Evolutionary conservation across 495 filamentous ascomycete genomes (phyloP).

Genomic region (Annulohypoxylon moriforme): DNA sequence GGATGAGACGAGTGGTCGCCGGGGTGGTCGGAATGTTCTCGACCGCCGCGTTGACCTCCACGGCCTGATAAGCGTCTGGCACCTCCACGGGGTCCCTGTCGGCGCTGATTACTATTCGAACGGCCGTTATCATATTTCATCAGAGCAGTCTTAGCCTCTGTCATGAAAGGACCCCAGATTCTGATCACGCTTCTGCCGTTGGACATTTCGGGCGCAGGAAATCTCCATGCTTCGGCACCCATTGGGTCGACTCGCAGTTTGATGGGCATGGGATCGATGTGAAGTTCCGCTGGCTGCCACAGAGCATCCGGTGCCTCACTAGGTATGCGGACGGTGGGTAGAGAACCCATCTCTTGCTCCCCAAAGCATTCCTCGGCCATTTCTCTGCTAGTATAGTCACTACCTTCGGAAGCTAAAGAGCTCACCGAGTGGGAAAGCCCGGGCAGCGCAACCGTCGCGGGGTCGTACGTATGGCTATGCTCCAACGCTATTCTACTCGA

Average conservation of each 20-base stretch:
- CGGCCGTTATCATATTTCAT: conserved; percentile 51
- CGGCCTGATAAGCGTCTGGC: conserved; percentile 42
- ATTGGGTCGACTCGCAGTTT: conserved; percentile 53
- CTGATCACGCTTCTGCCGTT: conserved; percentile 56
- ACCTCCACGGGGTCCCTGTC: conserved; percentile 49
- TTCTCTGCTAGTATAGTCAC: conserved; percentile 62
- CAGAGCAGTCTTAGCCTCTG: conserved; percentile 52
- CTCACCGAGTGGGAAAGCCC: conserved; percentile 38
- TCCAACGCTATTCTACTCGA: conserved; percentile 72
- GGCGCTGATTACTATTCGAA: conserved; percentile 61
- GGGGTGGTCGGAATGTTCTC: conserved; percentile 39
- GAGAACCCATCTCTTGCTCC: conserved; percentile 82
- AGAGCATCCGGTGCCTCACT: conserved; percentile 64
- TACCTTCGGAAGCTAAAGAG: conserved; percentile 40
- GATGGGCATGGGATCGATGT: conserved; percentile 49
- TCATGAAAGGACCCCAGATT: conserved; percentile 59
- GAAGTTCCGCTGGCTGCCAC: conserved; percentile 55
- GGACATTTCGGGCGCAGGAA: conserved; percentile 50
- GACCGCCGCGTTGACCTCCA: conserved; percentile 44
- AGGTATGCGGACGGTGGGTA: conserved; percentile 76
- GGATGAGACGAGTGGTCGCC: conserved; percentile 40
- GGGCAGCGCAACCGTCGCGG: conserved; percentile 71
- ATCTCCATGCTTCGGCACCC: conserved; percentile 55
- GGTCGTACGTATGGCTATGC: conserved; percentile 56
- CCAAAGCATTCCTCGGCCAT: conserved; percentile 85